Evolutionary conservation across 2,329 filamentous ascomycete species (phyloP).

Genomic region (Nothophaeocryptopus gaeumannii): DNA sequence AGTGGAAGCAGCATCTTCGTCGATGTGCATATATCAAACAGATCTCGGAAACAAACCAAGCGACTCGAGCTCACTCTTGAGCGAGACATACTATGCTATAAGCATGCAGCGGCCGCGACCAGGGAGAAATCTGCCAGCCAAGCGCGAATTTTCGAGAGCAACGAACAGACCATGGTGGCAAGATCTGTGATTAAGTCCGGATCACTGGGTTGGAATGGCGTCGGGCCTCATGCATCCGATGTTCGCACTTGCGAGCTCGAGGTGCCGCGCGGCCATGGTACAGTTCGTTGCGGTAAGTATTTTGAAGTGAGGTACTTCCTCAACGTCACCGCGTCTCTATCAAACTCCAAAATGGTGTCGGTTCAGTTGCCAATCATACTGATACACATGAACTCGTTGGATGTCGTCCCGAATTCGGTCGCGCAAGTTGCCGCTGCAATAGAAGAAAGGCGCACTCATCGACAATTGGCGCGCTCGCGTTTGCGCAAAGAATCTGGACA

Average conservation of each 20-base stretch:
- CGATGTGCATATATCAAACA: constrained; percentile 53
- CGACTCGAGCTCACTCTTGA: constrained; percentile 54
- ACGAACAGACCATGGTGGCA: constrained; percentile 48
- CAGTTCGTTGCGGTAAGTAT: constrained; percentile 53
- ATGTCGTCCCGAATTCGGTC: constrained; percentile 55
- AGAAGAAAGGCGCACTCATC: constrained; percentile 45
- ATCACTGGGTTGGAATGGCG: constrained; percentile 46
- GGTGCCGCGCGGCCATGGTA: constrained; percentile 51
- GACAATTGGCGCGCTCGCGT: constrained; percentile 14
- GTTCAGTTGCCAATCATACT: constrained; percentile 56
- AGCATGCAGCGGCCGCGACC: constrained; percentile 49
- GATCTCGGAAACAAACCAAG: constrained; percentile 49
- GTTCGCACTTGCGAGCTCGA: constrained; percentile 51
- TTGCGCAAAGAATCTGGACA: constrained; percentile 10
- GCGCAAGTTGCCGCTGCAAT: constrained; percentile 56
- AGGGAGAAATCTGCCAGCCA: constrained; percentile 50
- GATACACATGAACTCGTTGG: constrained; percentile 58
- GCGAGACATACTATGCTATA: constrained; percentile 51
- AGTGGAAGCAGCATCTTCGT: constrained; percentile 56
- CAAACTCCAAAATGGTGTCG: constrained; percentile 50
- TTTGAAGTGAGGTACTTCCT: constrained; percentile 58
- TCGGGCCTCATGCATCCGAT: constrained; percentile 45
- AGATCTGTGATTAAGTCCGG: constrained; percentile 45
- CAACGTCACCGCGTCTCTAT: constrained; percentile 48
- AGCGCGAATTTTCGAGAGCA: constrained; percentile 53